Evolutionary conservation across 1,284 basidiomycete genomes (phyloP).

Genomic region (Coriolopsis trogii): DNA sequence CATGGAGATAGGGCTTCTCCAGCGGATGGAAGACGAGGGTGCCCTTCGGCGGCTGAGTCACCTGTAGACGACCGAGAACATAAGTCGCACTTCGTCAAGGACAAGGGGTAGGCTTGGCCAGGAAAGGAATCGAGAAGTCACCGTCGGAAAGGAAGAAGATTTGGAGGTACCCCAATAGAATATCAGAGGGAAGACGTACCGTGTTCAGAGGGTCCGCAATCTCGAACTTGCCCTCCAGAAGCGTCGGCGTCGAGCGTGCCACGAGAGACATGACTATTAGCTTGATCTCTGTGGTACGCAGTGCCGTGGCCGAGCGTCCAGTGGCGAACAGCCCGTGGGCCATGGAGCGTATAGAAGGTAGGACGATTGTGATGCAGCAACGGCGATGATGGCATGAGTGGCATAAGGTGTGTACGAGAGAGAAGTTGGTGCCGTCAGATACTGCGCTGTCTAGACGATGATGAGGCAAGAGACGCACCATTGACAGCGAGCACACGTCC

Average conservation of each 20-base stretch:
- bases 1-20: constrained; percentile 23
- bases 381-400: neutral
- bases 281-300: constrained; percentile 36
- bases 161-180: constrained; percentile 1
- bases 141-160: too few species aligned
- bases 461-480: constrained; percentile 28
- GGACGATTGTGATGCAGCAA: too few species aligned
- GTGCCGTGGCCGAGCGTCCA: neutral
- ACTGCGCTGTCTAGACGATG: too few species aligned
- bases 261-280: constrained; percentile 39
- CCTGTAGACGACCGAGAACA: constrained; percentile 3
- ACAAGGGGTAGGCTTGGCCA: neutral
- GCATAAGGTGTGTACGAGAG: neutral
- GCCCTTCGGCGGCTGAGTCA: constrained; percentile 30
- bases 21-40: constrained; percentile 27
- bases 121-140: neutral
- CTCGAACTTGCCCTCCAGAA: constrained; percentile 36
- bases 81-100: neutral
- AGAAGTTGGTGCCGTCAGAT: neutral
- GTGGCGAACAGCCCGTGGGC: neutral
- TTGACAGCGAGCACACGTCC: constrained; percentile 38
- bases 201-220: constrained; percentile 40
- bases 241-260: constrained; percentile 33
- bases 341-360: too few species aligned
- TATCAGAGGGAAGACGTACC: constrained; percentile 13